phyloP scores from a whole-genome alignment of 2,329 filamentous ascomycete genomes.

The Calonectria multiphialidica region DNA sequence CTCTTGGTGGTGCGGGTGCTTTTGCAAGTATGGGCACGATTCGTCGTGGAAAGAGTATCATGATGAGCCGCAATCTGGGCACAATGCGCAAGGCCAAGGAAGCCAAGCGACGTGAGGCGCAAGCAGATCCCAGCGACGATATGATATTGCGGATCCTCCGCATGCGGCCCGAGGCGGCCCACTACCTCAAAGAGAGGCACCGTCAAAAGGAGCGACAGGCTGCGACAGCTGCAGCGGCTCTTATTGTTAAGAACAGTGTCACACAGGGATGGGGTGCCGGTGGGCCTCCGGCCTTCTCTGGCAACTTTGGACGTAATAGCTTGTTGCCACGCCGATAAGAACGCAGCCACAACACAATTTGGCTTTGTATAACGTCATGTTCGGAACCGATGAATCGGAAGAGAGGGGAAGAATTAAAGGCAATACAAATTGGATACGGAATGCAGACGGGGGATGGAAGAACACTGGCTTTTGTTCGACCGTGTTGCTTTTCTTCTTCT shows the following conservation, averaged over 20 bases:
- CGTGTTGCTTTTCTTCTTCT: constrained; percentile 11
- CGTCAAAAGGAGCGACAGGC: constrained; percentile 94
- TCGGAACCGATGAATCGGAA: background rate
- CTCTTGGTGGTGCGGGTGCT: constrained; percentile 49
- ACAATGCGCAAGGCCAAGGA: constrained; percentile 97
- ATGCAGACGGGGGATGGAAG: background rate
- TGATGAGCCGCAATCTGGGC: constrained; percentile 93
- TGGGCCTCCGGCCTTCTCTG: constrained; percentile 43
- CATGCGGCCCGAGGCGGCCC: constrained; percentile 91
- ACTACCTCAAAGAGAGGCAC: constrained; percentile 90
- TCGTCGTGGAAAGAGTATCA: constrained; percentile 81
- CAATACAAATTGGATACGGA: background rate
- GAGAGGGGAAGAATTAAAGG: background rate
- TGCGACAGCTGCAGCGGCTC: constrained; percentile 89
- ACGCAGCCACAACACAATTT: background rate
- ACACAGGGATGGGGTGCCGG: constrained; percentile 65
- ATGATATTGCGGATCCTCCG: constrained; percentile 96
- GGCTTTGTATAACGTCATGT: background rate
- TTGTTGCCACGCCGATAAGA: constrained; percentile 61
- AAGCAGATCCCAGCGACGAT: constrained; percentile 96
- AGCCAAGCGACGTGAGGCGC: constrained; percentile 93
- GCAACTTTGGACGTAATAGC: constrained; percentile 59
- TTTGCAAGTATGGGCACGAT: constrained; percentile 79
- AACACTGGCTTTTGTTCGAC: constrained; percentile 3
- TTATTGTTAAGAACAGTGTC: constrained; percentile 95